Evolutionary conservation across 2,329 filamentous ascomycete species (phyloP).

Genomic region (Aureobasidium subglaciale): DNA sequence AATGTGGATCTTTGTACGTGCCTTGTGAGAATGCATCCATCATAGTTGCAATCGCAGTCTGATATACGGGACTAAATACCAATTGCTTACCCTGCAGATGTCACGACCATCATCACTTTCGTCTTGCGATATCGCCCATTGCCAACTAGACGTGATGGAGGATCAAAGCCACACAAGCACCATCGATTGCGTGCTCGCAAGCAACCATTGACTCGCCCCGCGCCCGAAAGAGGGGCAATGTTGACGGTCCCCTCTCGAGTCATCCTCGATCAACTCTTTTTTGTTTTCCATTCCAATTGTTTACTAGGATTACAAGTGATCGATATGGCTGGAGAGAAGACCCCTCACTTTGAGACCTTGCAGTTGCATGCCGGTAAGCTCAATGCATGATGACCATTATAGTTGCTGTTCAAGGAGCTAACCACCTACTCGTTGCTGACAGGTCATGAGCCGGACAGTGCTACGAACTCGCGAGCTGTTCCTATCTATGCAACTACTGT

Average conservation of each 20-base stretch:
- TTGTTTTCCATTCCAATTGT: not conserved
- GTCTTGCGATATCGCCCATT: not conserved
- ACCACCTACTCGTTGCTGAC: not conserved
- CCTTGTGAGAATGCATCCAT: not conserved
- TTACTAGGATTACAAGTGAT: not conserved
- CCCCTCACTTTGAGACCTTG: constrained; percentile 43
- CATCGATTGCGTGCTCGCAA: not conserved
- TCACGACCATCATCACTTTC: too few relatives aligned
- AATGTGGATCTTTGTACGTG: not conserved
- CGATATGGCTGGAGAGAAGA: not conserved
- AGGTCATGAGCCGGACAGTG: constrained; percentile 64
- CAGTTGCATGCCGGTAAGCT: constrained; percentile 43
- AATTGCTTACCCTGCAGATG: too few relatives aligned
- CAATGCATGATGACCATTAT: too few relatives aligned
- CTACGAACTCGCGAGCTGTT: constrained; percentile 82
- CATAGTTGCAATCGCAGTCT: too few relatives aligned
- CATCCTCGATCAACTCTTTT: not conserved
- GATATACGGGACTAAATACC: too few relatives aligned
- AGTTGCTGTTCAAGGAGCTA: not conserved
- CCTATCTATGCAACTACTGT: constrained; percentile 91
- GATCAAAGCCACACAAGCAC: not conserved
- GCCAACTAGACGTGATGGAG: not conserved
- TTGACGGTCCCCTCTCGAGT: not conserved
- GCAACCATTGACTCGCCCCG: not conserved
- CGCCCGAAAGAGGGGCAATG: not conserved